These are phyloP conservation scores for Candida qinlingensis DNA, from an alignment of 805 yeast species.

Conservation along the genomic window DNA sequence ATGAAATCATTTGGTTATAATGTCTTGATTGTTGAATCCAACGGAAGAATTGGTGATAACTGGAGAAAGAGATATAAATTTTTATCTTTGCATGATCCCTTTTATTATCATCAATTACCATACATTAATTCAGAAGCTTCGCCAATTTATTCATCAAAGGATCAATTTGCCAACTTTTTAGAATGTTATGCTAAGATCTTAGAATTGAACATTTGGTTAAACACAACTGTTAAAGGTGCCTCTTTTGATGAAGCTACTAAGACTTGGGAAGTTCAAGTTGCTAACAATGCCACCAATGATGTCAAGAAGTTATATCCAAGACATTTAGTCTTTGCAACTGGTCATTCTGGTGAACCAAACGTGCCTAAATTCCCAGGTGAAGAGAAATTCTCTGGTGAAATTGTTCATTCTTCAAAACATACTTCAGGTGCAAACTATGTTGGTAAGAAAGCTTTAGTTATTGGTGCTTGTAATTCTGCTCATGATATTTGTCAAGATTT, in stretches of 20 bases:
- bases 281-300: conserved; percentile 26
- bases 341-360: conserved; percentile 42
- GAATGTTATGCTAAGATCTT: conserved; percentile 36
- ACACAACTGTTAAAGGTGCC: conserved; percentile 29
- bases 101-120: conserved; percentile 37
- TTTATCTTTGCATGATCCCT: conserved; percentile 41
- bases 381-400: conserved; percentile 32
- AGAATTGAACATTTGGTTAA: conserved; percentile 36
- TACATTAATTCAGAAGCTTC: conserved; percentile 36
- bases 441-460: conserved; percentile 39
- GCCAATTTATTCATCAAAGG: conserved; percentile 40
- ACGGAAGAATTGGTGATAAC: conserved; percentile 37
- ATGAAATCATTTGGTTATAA: conserved; percentile 37
- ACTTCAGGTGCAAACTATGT: conserved; percentile 35
- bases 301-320: conserved; percentile 26
- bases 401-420: conserved; percentile 39
- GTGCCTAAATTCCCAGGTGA: conserved; percentile 36
- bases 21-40: conserved; percentile 34
- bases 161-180: conserved; percentile 39
- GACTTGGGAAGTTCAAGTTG: conserved; percentile 31
- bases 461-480: conserved; percentile 42
- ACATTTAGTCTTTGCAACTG: conserved; percentile 40
- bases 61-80: conserved; percentile 43
- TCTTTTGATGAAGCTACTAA: conserved; percentile 25
- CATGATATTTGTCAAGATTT: conserved; percentile 43